These are phyloP conservation scores for Diaporthe destruens DNA, from an alignment of 2,329 filamentous ascomycete species.

Conservation along the genomic window DNA sequence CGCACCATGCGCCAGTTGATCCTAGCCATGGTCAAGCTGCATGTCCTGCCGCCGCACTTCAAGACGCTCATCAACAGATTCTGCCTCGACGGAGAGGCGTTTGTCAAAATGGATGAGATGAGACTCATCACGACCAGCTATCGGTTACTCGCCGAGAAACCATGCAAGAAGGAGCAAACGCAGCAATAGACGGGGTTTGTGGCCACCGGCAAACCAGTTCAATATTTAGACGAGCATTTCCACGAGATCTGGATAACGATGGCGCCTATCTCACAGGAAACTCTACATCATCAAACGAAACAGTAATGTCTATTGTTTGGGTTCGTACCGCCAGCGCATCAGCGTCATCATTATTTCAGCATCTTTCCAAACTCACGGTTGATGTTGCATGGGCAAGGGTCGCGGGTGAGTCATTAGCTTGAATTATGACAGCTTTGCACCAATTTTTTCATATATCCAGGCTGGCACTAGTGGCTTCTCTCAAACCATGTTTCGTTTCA, in stretches of 20 bases:
- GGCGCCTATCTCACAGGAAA: not conserved
- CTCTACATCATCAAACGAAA: not conserved
- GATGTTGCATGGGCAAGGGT: not conserved
- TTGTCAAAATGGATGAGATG: constrained; percentile 68
- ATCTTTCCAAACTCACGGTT: not conserved
- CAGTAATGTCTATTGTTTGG: constrained; percentile 40
- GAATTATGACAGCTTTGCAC: not conserved
- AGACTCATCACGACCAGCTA: constrained; percentile 65
- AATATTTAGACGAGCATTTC: not conserved
- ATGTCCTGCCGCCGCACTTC: constrained; percentile 62
- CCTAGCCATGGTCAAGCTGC: constrained; percentile 60
- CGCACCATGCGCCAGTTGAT: constrained; percentile 63
- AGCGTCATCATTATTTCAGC: not conserved
- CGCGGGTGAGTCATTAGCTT: too few species aligned
- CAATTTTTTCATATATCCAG: not conserved
- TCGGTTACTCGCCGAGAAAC: constrained; percentile 64
- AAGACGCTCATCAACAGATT: constrained; percentile 65
- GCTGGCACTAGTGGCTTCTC: constrained; percentile 1
- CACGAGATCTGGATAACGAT: not conserved
- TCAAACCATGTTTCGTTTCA: not conserved
- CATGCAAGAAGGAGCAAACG: constrained; percentile 31
- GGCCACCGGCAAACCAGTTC: not conserved
- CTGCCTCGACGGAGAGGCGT: constrained; percentile 66
- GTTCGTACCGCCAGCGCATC: not conserved
- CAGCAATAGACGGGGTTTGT: not conserved